Conservation (phyloP, 2,329 filamentous ascomycete species). For the Ramichloridium luteum region DNA sequence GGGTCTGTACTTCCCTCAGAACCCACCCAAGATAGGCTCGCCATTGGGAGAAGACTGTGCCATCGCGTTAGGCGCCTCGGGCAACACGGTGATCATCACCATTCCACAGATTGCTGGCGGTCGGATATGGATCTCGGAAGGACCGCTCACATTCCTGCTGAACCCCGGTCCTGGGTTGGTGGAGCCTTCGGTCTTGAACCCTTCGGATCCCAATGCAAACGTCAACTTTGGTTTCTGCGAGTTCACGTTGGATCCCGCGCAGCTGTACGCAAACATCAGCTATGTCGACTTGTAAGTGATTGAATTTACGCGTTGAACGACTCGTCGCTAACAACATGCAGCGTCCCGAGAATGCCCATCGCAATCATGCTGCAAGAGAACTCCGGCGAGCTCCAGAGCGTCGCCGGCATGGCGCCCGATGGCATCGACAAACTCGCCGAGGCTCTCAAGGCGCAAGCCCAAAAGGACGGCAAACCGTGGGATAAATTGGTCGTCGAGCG, state of each 20-base stretch:
- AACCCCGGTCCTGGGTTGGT: constrained; percentile 27
- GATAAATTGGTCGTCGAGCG: constrained; percentile 43
- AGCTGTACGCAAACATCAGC: constrained; percentile 37
- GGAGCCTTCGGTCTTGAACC: constrained; percentile 26
- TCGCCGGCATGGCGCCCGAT: constrained; percentile 49
- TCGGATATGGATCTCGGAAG: constrained; percentile 26
- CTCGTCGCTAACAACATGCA: background rate
- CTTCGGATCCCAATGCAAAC: constrained; percentile 33
- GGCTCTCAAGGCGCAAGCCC: constrained; percentile 43
- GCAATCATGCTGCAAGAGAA: constrained; percentile 27
- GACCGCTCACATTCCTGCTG: constrained; percentile 26
- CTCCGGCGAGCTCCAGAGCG: constrained; percentile 28
- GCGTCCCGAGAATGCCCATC: constrained; percentile 30
- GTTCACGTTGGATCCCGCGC: constrained; percentile 36
- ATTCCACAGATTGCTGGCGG: constrained; percentile 27
- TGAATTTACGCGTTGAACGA: background rate
- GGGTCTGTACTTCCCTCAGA: constrained; percentile 24
- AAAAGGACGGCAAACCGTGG: constrained; percentile 49
- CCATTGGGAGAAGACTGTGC: constrained; percentile 26
- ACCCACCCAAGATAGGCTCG: constrained; percentile 21
- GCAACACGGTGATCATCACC: constrained; percentile 22
- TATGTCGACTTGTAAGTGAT: constrained; percentile 24
- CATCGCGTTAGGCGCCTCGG: constrained; percentile 24
- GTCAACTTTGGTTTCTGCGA: constrained; percentile 36
- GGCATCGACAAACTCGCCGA: constrained; percentile 47